Base-by-base conservation (phyloP, 495 filamentous ascomycete species). In the Schizothecium vesticola region DNA sequence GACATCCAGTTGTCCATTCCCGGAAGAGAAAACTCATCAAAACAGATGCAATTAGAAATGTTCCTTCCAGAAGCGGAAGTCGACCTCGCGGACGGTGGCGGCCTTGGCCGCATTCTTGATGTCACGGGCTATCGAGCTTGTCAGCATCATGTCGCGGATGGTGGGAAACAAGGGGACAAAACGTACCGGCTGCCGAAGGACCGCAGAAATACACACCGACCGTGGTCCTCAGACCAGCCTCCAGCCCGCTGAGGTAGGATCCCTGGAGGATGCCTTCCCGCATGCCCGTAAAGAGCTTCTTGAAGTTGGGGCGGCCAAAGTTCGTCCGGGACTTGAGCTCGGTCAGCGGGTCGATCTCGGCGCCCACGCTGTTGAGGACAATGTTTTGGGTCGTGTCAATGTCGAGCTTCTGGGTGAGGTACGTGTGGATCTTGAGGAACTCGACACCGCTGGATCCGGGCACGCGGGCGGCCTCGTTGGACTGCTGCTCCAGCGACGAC, bases 21-120 rank as follows among this genome's bases (percentile, higher is more conserved):
- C 23, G n/a, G 24, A 25, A 51, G 43, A 12, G 26, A 26, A 56
- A 43, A 22, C 51, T 57, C 43, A 61, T 12, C 66, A 21, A 55
- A 66, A 61, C 51, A 71, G 67, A 58, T 76, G 29, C 63, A 65
- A 65, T 65, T 65, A 65, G 63, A 65, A 65, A 65, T 99, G 93
- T 80, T 99, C 95, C 81, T 98, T 99, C 95, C 95, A 99, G 84
- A 99, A 99, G 76, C 92, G 92, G 82, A 98, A 99, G 66, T 86
- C 86, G 65, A 65, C 63, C 56, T 65, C 63, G 51, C 63, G 63
- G 8, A 84, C 88, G 22, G 87, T 91, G 8, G 89, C 88, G 58
- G 78, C 73, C 72, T 87, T 89, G 61, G 92, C 89, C 16, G 95
- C 93, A 75, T 88, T 88, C 75, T 88, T 88, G 73, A 99, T 97